Evolutionary conservation across 371 early-diverging fungal species (phyloP).

Genomic region (Mucor circinelloides): DNA sequence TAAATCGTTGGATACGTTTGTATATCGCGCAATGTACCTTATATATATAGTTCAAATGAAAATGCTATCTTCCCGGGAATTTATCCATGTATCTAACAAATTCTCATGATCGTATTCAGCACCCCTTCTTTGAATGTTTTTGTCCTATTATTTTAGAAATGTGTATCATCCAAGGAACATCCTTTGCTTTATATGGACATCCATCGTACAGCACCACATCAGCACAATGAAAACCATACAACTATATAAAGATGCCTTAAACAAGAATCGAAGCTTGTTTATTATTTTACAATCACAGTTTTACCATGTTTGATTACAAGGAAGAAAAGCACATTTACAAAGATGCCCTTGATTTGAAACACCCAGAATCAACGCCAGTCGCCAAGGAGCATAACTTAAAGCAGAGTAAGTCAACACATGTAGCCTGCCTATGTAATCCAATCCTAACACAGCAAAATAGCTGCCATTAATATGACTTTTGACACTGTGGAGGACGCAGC

Average conservation of each 20-base stretch:
- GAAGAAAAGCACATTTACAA: constrained; percentile 4
- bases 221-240: not conserved
- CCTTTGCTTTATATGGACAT: not conserved
- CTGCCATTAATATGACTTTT: constrained; percentile 24
- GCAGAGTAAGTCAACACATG: constrained; percentile 7
- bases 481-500: constrained; percentile 21
- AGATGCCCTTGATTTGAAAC: constrained; percentile 15
- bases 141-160: not conserved
- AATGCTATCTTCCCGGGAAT: not conserved
- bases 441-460: not conserved
- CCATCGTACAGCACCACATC: not conserved
- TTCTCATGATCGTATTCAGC: not conserved
- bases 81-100: not conserved
- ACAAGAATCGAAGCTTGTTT: not conserved
- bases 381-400: constrained; percentile 11
- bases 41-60: not conserved
- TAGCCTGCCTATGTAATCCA: not conserved
- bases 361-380: not conserved
- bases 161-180: not conserved
- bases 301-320: constrained; percentile 11
- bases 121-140: not conserved
- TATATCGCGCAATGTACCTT: not conserved
- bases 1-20: not conserved
- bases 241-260: not conserved
- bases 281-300: not conserved